These are phyloP conservation scores for Venturia oleaginea DNA, from an alignment of 2,329 filamentous ascomycete species.

Conservation along the genomic window DNA sequence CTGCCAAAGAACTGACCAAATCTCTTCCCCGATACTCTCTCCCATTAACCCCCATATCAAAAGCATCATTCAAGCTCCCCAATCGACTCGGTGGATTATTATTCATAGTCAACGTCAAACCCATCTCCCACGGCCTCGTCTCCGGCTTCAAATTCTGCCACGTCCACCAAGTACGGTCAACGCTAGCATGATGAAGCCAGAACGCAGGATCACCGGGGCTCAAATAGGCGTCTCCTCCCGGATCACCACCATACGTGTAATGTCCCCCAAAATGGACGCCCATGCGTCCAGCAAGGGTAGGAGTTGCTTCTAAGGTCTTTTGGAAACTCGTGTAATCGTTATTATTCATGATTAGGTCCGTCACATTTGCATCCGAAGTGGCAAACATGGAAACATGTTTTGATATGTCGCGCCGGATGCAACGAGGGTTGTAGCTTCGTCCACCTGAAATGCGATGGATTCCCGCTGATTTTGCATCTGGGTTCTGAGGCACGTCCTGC, in stretches of 20 bases:
- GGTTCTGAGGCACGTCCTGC: slow-evolving; percentile 21
- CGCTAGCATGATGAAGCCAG: slow-evolving; percentile 16
- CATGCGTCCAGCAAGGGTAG: neutral
- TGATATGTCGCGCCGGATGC: slow-evolving; percentile 35
- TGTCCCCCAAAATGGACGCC: slow-evolving; percentile 9
- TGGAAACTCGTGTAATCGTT: slow-evolving; percentile 32
- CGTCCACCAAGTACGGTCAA: slow-evolving; percentile 17
- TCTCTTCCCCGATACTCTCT: slow-evolving; percentile 9
- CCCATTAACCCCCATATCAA: slow-evolving; percentile 14
- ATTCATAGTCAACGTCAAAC: neutral
- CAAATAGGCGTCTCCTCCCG: slow-evolving; percentile 4
- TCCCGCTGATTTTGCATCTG: slow-evolving; percentile 14
- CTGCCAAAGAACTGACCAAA: slow-evolving; percentile 10
- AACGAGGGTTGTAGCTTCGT: slow-evolving; percentile 29
- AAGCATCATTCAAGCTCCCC: slow-evolving; percentile 16
- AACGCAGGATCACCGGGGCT: slow-evolving; percentile 15
- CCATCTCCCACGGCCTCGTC: slow-evolving; percentile 3
- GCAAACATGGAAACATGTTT: slow-evolving; percentile 24
- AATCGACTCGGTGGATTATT: slow-evolving; percentile 15
- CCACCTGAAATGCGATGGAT: neutral
- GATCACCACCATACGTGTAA: slow-evolving; percentile 4
- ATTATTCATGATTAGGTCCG: slow-evolving; percentile 30
- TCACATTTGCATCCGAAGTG: slow-evolving; percentile 19
- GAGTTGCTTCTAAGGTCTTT: neutral
- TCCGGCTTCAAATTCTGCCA: slow-evolving; percentile 15